Conservation (phyloP, 805 yeast species). For the Kockiozyma suomiensis region DNA sequence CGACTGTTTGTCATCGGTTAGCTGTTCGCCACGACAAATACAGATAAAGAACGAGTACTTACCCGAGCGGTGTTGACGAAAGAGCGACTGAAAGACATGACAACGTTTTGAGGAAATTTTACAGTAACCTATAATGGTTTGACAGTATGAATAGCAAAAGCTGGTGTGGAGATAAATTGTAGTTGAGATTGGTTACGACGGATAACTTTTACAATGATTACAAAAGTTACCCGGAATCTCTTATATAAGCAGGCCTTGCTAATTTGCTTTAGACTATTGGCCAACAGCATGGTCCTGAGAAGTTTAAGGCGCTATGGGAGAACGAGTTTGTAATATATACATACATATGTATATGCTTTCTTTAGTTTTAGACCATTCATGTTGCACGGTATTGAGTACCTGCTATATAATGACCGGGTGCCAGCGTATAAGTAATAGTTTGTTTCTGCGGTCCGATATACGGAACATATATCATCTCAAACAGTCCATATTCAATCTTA, state of each 20-base stretch:
- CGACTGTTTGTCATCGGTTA: slow-evolving; percentile 1
- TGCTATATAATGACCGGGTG: too few species aligned
- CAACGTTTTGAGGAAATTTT: neutral
- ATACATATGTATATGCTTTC: too few species aligned
- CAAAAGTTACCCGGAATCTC: neutral
- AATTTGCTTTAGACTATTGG: slow-evolving; percentile 1
- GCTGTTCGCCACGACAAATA: neutral
- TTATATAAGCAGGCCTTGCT: neutral
- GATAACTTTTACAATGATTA: neutral
- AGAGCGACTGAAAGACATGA: slow-evolving; percentile 24
- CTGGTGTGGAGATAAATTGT: neutral
- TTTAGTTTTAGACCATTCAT: too few species aligned
- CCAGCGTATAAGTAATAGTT: too few species aligned
- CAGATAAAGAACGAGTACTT: neutral
- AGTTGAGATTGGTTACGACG: neutral
- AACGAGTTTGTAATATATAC: too few species aligned
- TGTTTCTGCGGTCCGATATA: too few species aligned
- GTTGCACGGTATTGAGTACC: too few species aligned
- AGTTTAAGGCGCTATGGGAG: too few species aligned
- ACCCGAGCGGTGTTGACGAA: slow-evolving; percentile 19
- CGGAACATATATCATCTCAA: too few species aligned
- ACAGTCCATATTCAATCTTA: too few species aligned
- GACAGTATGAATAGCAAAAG: neutral
- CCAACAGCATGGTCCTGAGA: neutral
- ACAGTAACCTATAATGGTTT: neutral